Conservation (phyloP, 179 eudicot species). For the Nepenthes alata region DNA sequence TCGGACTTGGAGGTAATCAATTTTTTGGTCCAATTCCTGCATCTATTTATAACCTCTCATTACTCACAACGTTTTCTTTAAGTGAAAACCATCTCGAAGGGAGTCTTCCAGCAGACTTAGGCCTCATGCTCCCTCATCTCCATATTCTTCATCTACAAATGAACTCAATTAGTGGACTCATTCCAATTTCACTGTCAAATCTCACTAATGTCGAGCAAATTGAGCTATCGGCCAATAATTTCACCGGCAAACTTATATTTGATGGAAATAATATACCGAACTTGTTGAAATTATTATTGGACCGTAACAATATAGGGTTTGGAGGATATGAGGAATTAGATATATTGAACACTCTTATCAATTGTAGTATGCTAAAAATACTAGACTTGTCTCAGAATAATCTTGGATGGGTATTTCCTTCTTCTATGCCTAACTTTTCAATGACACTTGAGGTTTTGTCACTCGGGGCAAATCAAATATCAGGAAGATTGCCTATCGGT, state of each 20-base stretch:
- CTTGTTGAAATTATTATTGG: conserved; percentile 4
- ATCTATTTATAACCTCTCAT: conserved; percentile 24
- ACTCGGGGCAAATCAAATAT: conserved; percentile 4
- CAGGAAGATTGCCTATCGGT: conserved; percentile 15
- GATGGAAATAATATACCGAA: conserved; percentile 1
- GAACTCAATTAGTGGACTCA: conserved; percentile 24
- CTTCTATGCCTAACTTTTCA: conserved; percentile 21
- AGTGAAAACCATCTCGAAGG: conserved; percentile 14
- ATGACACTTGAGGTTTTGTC: background rate
- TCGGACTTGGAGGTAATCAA: conserved; percentile 7
- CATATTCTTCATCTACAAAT: conserved; percentile 4
- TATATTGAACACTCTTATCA: conserved; percentile 20
- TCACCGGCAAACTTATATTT: conserved; percentile 22
- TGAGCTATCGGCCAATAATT: conserved; percentile 5
- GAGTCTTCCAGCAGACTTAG: conserved; percentile 24
- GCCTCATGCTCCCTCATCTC: conserved; percentile 20
- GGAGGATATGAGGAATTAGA: conserved; percentile 14
- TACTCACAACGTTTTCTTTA: conserved; percentile 6
- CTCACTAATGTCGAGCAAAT: conserved; percentile 12
- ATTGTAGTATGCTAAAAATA: conserved; percentile 13
- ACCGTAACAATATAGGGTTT: conserved; percentile 11
- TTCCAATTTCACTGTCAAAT: conserved; percentile 34
- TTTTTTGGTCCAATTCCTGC: conserved; percentile 20
- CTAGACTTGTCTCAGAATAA: conserved; percentile 3
- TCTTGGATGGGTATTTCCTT: conserved; percentile 12